Base-by-base conservation (phyloP, 2,329 filamentous ascomycete genomes). In the Metarhizium album region DNA sequence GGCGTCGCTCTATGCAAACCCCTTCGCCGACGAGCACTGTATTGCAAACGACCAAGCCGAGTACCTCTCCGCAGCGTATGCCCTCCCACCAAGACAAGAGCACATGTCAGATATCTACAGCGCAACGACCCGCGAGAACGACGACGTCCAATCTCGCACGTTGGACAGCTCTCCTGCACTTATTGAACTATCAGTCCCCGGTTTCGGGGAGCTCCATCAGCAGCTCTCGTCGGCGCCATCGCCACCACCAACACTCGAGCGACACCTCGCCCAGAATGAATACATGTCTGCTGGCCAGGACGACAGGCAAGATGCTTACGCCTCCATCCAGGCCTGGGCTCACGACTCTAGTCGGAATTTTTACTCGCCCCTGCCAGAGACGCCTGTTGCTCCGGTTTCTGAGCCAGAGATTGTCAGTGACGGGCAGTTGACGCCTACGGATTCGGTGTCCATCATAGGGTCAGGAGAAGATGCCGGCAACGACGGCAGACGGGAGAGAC, bases 261-360 rank as follows among this genome's bases (percentile, higher is more conserved):
- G 59, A 11, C 59, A 62, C 50, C 60, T 66, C 6, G 57, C 55
- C 5, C 62, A 68, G 6, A 67, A 77, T 53, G 75, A 79, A 57
- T 78, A 70, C 63, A 73, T 77, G 68, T 75, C 76, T 0, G 73
- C 75, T 8, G 71, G 74, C 42, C 70, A 76, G 56, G 69, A 74
- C 3, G 67, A 73, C 50, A 64, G 63, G 20, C 61, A 69, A 14
- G 72, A 75, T 14, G 73, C 76, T 1, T 83, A 76, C 59, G 74
- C 75, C 45, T 80, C 78, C 1, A 83, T 84, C 56, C 79, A 84
- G 60, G 81, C 80, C 0, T 84, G 81, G 80, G 80, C 80, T 1
- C 74, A 80, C 56, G 67, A 72, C 52, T 76, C 75, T 4, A 68
- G 68, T 59, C 65, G 69, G 9, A 72, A 73, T 58, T 82, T 83